A percentile compares a stretch with the other conserved stretches of the same genome.
Evolutionary conservation across 257 asterid genomes (phyloP).

Genomic region (Jaltomata sinuosa): DNA sequence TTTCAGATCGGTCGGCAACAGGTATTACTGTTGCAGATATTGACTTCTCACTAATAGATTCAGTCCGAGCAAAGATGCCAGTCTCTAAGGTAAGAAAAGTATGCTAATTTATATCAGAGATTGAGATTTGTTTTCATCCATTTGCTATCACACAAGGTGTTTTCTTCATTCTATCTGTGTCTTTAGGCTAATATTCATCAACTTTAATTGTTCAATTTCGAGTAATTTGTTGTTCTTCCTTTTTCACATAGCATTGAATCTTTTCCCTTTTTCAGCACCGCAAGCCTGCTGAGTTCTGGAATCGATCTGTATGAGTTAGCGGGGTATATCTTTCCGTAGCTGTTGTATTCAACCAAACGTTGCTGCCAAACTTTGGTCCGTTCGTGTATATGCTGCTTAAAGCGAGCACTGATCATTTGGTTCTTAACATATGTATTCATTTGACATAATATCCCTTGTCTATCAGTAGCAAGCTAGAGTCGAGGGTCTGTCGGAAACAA

Average conservation of each 20-base stretch:
- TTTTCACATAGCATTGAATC: not conserved
- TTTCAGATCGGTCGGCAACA: slow-evolving; percentile 58
- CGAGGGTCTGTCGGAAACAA: no score
- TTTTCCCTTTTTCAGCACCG: slow-evolving; percentile 46
- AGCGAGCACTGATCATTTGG: not conserved
- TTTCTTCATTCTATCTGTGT: not conserved
- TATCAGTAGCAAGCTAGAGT: not conserved
- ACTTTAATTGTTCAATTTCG: no score
- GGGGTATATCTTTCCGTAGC: not conserved
- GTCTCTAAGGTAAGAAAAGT: slow-evolving; percentile 28
- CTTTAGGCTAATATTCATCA: no score
- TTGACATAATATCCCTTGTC: not conserved
- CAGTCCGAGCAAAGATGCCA: slow-evolving; percentile 84
- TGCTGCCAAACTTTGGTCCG: not conserved
- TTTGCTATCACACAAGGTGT: not conserved
- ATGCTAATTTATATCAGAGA: not conserved
- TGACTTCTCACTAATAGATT: slow-evolving; percentile 50
- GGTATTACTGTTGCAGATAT: slow-evolving; percentile 91
- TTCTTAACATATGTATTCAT: not conserved
- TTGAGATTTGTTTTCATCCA: not conserved
- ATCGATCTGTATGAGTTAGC: slow-evolving; percentile 20
- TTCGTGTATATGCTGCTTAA: not conserved
- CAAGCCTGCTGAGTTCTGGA: slow-evolving; percentile 69
- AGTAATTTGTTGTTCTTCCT: not conserved
- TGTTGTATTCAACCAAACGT: not conserved